Conservation (phyloP, 768 basidiomycete species). For the Kwoniella shandongensis region DNA sequence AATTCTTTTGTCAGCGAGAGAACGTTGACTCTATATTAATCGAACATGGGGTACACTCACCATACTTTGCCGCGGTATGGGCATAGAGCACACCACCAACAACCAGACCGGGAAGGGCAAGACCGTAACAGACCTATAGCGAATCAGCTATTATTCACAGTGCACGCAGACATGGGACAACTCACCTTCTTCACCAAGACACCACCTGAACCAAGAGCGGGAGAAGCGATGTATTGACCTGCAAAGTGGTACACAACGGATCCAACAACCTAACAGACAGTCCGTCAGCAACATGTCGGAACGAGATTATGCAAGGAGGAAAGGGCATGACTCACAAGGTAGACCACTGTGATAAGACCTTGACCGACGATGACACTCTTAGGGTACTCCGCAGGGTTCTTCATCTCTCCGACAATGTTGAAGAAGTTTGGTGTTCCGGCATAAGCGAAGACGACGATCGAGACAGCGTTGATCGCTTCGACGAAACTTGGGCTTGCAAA, state of each 20-base stretch:
- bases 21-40: background rate
- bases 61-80: conserved; percentile 19
- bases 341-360: conserved; percentile 38
- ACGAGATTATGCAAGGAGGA: background rate
- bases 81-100: conserved; percentile 33
- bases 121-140: conserved; percentile 33
- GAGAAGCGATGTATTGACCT: conserved; percentile 49
- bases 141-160: too few species aligned
- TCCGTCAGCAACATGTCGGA: conserved; percentile 25
- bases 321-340: conserved; percentile 27
- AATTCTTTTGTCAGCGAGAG: background rate
- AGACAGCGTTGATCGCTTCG: conserved; percentile 50
- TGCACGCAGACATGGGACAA: too few species aligned
- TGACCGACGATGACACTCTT: conserved; percentile 44
- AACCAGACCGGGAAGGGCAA: conserved; percentile 38
- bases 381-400: conserved; percentile 48
- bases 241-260: conserved; percentile 47
- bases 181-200: conserved; percentile 39
- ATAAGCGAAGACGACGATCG: conserved; percentile 50
- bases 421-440: conserved; percentile 40
- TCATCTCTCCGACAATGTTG: conserved; percentile 53
- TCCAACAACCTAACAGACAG: conserved; percentile 37
- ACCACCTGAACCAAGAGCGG: conserved; percentile 51
- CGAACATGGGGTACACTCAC: background rate
- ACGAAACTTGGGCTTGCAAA: conserved; percentile 27